Evolutionary conservation across 768 basidiomycete genomes (phyloP).

Genomic region (Dictyophora rubrovolvata): DNA sequence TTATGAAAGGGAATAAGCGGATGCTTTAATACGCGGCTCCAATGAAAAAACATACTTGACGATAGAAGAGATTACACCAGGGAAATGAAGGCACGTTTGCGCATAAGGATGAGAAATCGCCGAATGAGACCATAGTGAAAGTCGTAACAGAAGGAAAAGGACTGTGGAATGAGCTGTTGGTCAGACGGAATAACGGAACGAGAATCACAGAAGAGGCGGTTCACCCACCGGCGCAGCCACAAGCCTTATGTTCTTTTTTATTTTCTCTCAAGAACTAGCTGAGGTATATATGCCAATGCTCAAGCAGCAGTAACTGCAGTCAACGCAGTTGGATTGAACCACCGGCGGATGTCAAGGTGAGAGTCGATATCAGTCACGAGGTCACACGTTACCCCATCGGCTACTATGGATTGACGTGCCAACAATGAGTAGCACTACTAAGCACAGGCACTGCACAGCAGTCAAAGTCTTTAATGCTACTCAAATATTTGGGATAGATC

Average conservation of each 20-base stretch:
- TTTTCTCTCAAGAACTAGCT: neutral
- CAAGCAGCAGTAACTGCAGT: neutral
- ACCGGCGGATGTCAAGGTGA: neutral
- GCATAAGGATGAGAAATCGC: slow-evolving; percentile 65
- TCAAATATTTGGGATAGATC: too few relatives aligned
- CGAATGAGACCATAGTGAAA: slow-evolving; percentile 31
- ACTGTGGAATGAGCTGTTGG: neutral
- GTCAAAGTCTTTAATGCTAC: too few relatives aligned
- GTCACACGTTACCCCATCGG: neutral
- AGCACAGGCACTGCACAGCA: too few relatives aligned
- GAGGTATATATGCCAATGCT: neutral
- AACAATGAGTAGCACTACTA: too few relatives aligned
- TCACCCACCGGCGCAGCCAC: neutral
- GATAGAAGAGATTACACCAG: slow-evolving; percentile 93
- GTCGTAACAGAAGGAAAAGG: neutral
- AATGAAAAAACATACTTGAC: slow-evolving; percentile 44
- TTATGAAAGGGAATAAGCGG: slow-evolving; percentile 7
- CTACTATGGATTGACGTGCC: too few relatives aligned
- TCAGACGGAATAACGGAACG: neutral
- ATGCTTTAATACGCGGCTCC: slow-evolving; percentile 15
- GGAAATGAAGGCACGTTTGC: slow-evolving; percentile 66
- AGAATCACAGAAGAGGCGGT: neutral
- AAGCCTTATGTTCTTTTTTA: neutral
- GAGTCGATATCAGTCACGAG: neutral
- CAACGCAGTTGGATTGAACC: neutral